Percentiles rank a stretch among this genome's conserved stretches.
Evolutionary conservation across 192 early-diverging fungal genomes (phyloP).

Genomic region (Coemansia reversa): DNA sequence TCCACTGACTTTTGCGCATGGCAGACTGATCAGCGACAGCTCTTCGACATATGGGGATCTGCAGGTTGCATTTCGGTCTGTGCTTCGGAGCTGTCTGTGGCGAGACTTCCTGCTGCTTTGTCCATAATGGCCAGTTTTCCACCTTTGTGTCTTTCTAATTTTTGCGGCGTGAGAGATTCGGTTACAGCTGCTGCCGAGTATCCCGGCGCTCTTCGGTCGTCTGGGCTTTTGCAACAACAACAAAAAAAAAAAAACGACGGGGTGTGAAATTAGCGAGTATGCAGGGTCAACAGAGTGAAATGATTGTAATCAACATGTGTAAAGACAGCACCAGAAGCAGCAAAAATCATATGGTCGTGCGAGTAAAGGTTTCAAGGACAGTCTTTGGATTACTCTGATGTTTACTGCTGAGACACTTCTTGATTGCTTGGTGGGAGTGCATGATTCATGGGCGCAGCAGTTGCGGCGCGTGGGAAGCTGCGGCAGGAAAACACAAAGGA

Average conservation of each 20-base stretch:
- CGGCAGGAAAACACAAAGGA: not conserved
- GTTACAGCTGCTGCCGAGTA: no score
- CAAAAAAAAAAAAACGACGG: no score
- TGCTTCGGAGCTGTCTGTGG: not conserved
- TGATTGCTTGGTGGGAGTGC: not conserved
- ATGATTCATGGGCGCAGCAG: not conserved
- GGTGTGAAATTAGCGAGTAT: not conserved
- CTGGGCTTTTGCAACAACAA: no score
- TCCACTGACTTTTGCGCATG: not conserved
- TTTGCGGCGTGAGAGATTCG: not conserved
- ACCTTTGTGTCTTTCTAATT: not conserved
- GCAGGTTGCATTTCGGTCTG: not conserved
- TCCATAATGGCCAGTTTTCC: not conserved
- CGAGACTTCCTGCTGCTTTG: not conserved
- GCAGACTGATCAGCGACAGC: not conserved
- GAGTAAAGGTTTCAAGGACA: not conserved
- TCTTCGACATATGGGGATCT: not conserved
- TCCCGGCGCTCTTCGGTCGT: no score
- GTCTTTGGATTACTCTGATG: no score
- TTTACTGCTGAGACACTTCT: not conserved
- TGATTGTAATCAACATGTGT: not conserved
- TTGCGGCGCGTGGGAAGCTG: slow-evolving; percentile 1
- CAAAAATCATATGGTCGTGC: not conserved
- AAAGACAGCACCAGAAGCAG: not conserved
- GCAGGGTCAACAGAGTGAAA: not conserved